Percentiles rank a stretch among this genome's conserved stretches.
Conservation (phyloP, 352 stramenopile species). For the Lagenidium sp. region DNA sequence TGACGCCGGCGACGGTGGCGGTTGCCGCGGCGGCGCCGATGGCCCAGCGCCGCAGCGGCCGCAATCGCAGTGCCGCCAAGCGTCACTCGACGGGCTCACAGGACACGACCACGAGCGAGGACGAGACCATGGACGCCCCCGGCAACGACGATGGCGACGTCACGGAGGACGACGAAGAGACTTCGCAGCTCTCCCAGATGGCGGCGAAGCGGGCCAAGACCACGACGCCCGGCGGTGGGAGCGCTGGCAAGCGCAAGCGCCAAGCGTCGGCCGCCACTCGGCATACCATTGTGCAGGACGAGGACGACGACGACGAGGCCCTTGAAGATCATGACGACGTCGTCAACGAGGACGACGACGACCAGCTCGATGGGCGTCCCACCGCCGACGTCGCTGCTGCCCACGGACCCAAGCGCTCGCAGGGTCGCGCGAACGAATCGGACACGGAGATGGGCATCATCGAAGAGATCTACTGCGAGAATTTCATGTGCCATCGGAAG, state of each 20-base stretch:
- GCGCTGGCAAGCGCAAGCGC: conserved; percentile 4
- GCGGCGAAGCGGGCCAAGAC: conserved; percentile 12
- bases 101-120: conserved; percentile 10
- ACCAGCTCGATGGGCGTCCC: neutral
- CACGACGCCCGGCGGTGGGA: conserved; percentile 9
- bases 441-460: conserved; percentile 89
- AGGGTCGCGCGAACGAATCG: neutral
- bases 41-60: neutral
- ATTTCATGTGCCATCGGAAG: conserved; percentile 98
- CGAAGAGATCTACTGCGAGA: conserved; percentile 93
- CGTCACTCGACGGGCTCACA: conserved; percentile 15
- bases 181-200: conserved; percentile 15
- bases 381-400: neutral
- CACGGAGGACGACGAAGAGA: neutral
- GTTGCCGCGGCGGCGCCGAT: neutral
- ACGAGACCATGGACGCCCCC: conserved; percentile 5
- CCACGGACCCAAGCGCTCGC: conserved; percentile 1
- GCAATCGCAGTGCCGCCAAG: neutral
- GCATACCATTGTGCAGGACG: neutral
- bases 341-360: conserved; percentile 1
- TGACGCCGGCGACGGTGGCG: neutral
- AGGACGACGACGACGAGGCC: conserved; percentile 10
- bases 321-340: conserved; percentile 9
- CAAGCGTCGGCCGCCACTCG: no score
- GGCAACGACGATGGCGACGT: neutral